Evolutionary conservation across 1,139 yeast species (phyloP).

Genomic region (Suhomyces atakaporum): DNA sequence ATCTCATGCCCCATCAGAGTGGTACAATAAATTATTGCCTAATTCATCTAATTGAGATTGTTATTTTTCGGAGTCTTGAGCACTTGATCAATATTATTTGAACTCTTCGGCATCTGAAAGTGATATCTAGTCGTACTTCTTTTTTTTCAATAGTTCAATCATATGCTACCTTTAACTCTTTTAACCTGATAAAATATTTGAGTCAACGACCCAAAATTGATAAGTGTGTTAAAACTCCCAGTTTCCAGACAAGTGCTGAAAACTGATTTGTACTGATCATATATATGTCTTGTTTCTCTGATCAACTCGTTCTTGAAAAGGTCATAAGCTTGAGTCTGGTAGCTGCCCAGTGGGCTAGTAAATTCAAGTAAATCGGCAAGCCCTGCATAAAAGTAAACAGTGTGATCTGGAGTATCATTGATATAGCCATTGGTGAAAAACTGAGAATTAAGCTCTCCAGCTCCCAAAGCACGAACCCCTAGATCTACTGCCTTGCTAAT

Average conservation of each 20-base stretch:
- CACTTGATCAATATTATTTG: no score
- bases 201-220: conserved; percentile 24
- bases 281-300: conserved; percentile 26
- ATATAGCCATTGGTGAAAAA: conserved; percentile 17
- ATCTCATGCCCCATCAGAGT: no score
- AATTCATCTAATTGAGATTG: no score
- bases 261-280: conserved; percentile 17
- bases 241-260: conserved; percentile 14
- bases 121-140: no score
- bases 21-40: no score
- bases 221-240: conserved; percentile 13
- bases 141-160: no score
- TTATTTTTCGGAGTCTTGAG: no score
- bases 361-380: conserved; percentile 17
- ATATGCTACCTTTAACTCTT: conserved; percentile 20
- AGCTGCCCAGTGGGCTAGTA: conserved; percentile 20
- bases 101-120: no score
- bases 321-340: conserved; percentile 21
- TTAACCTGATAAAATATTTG: conserved; percentile 24
- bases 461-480: conserved; percentile 15
- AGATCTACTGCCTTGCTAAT: conserved; percentile 16
- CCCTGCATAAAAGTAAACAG: conserved; percentile 17
- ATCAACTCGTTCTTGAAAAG: conserved; percentile 22
- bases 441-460: conserved; percentile 13
- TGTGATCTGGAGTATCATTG: conserved; percentile 16